Base-by-base conservation (phyloP, 2,329 filamentous ascomycete species). In the Pseudonectria foliicola region DNA sequence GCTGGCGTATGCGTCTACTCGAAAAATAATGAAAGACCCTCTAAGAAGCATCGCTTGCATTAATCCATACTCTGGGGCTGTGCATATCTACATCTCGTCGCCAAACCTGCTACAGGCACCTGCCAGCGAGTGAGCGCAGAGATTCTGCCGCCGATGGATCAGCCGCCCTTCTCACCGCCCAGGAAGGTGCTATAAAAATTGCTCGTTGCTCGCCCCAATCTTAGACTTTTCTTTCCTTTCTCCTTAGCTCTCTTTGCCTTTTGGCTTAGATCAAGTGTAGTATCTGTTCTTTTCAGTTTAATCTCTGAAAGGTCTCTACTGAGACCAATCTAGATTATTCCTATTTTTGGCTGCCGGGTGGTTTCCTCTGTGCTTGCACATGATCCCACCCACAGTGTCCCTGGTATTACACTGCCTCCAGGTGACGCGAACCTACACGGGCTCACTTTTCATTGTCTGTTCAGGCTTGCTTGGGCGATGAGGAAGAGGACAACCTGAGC, bases 211-310 rank as follows among this genome's bases (percentile, higher is more conserved):
- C 34, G 15, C 34, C 30, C 4, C 6, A 14, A 34, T 35, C 43
- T 48, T 37, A 10, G 29, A 16, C 21, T 49, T 43, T 40, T 46
- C 43, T 57, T 51, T 39, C 49, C 50, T 59, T 59, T 45, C 40
- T 59, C 59, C 44, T 57, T 54, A 64, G 61, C 61, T 63, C 61
- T 63, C 60, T 63, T 63, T 63, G 60, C 60, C 68, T 69, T 71
- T 72, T 77, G 73, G 77, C 77, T 85, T 84, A 86, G 82, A 87
- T 87, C 82, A 87, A 85, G 81, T 87, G 81, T 86, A 87, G 82
- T 87, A 87, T 85, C 82, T 86, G 82, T 88, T 89, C 83, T 88
- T 87, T 84, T 86, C 80, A 89, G 84, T 87, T 88, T 89, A 88
- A 88, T 87, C 80, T 83, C 83, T 89, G 82, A 82, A 85, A 87